phyloP scores from a whole-genome alignment of 1,284 basidiomycete species.

The Sanghuangporus weigelae region DNA sequence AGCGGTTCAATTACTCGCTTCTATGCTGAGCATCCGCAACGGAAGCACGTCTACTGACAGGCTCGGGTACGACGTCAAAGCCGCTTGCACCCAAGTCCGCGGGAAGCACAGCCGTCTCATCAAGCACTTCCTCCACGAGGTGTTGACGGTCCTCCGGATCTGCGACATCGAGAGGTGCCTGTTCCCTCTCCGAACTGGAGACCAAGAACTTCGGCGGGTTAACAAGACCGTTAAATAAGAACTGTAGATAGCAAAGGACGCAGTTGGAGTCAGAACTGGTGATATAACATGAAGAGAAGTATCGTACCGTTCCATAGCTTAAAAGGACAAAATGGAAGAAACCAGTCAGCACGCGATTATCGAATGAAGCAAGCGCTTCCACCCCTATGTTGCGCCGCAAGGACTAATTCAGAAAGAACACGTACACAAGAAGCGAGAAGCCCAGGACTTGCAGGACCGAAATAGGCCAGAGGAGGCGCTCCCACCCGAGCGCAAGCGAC shows the following conservation, averaged over 20 bases:
- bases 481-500: slow-evolving; percentile 89
- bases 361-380: background rate
- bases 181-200: slow-evolving; percentile 29
- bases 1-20: slow-evolving; percentile 2
- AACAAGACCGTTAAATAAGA: slow-evolving; percentile 77
- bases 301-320: slow-evolving; percentile 26
- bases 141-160: slow-evolving; percentile 48
- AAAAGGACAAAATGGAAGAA: slow-evolving; percentile 11
- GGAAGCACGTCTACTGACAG: background rate
- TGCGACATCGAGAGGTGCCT: slow-evolving; percentile 27
- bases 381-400: background rate
- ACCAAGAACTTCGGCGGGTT: slow-evolving; percentile 55
- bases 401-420: slow-evolving; percentile 23
- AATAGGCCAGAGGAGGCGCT: slow-evolving; percentile 77
- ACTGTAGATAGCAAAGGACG: slow-evolving; percentile 33
- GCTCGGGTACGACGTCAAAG: slow-evolving; percentile 53
- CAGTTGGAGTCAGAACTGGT: background rate
- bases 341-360: background rate
- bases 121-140: slow-evolving; percentile 41
- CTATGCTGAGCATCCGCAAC: slow-evolving; percentile 1
- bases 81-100: slow-evolving; percentile 66
- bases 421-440: slow-evolving; percentile 87
- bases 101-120: slow-evolving; percentile 73
- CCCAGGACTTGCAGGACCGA: slow-evolving; percentile 85
- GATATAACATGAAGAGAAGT: background rate